Evolutionary conservation across 441 rosid species (phyloP).

Genomic region (Kokia cookei): DNA sequence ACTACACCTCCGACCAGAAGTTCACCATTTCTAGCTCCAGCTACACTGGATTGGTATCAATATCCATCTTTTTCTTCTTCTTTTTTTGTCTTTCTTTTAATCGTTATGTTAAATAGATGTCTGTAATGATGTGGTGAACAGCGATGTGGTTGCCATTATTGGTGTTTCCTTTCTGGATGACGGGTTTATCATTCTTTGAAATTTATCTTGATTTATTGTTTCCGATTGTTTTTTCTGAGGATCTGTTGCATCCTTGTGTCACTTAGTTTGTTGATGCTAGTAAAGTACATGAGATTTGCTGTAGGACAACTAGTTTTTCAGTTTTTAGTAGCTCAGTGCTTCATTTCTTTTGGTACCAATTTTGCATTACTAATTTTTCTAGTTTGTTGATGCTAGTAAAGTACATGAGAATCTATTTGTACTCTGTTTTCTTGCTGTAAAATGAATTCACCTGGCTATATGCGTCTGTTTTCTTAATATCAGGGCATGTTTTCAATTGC

Average conservation of each 20-base stretch:
- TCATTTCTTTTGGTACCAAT: background rate
- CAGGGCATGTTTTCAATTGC: background rate
- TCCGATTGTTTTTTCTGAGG: background rate
- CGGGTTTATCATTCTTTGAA: background rate
- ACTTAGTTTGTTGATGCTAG: background rate
- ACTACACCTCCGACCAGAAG: constrained; percentile 36
- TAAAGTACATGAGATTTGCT: background rate
- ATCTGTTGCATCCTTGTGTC: background rate
- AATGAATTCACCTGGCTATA: background rate
- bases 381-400: background rate
- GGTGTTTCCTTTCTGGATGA: background rate
- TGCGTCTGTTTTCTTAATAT: background rate
- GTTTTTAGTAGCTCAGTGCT: background rate
- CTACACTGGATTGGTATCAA: constrained; percentile 31
- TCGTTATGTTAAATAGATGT: too few relatives aligned
- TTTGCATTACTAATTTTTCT: background rate
- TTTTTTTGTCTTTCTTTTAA: background rate
- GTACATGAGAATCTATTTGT: background rate
- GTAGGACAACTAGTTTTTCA: background rate
- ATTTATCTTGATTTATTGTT: background rate
- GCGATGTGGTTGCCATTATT: background rate
- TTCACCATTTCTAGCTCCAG: constrained; percentile 31
- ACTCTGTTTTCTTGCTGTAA: background rate
- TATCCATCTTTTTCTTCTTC: background rate
- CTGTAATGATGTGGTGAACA: background rate